These are phyloP conservation scores for Microbotryum violaceum DNA, from an alignment of 1,284 basidiomycete species.

Conservation along the genomic window DNA sequence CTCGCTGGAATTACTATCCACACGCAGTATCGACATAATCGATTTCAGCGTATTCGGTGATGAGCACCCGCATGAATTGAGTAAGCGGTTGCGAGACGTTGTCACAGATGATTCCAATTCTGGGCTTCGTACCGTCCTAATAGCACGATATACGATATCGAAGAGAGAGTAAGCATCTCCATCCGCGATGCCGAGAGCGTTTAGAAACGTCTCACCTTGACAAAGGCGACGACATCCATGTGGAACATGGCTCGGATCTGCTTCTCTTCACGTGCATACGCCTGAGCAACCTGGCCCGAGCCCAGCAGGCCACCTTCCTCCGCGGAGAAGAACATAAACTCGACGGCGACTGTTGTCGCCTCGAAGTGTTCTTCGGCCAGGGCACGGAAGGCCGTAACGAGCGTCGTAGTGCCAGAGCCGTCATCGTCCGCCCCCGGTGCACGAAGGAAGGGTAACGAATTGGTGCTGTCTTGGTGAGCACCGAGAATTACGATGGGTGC, in stretches of 20 bases:
- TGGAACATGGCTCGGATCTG: constrained; percentile 61
- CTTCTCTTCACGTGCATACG: constrained; percentile 48
- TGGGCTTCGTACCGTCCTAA: constrained; percentile 60
- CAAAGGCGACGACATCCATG: constrained; percentile 70
- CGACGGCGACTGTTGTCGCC: constrained; percentile 64
- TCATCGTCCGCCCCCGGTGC: constrained; percentile 80
- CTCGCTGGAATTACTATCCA: not conserved
- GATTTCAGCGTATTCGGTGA: constrained; percentile 57
- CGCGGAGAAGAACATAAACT: constrained; percentile 65
- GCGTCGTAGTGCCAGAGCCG: constrained; percentile 83
- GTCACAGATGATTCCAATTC: constrained; percentile 85
- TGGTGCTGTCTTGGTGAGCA: constrained; percentile 87
- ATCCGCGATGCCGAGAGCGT: too few species aligned
- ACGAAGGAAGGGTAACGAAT: constrained; percentile 65
- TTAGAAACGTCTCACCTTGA: constrained; percentile 51
- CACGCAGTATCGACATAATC: constrained; percentile 5
- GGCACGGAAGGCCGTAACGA: constrained; percentile 77
- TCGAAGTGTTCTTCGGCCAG: constrained; percentile 67
- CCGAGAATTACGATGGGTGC: constrained; percentile 49
- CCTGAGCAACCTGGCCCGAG: constrained; percentile 76
- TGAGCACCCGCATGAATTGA: constrained; percentile 60
- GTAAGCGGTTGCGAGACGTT: constrained; percentile 66
- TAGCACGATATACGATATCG: too few species aligned
- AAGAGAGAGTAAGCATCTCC: too few species aligned
- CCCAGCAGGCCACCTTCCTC: constrained; percentile 65